A percentile compares a stretch with the other conserved stretches of the same genome.
phyloP scores from a whole-genome alignment of 495 filamentous ascomycete species.

The Cercophora newfieldiana region DNA sequence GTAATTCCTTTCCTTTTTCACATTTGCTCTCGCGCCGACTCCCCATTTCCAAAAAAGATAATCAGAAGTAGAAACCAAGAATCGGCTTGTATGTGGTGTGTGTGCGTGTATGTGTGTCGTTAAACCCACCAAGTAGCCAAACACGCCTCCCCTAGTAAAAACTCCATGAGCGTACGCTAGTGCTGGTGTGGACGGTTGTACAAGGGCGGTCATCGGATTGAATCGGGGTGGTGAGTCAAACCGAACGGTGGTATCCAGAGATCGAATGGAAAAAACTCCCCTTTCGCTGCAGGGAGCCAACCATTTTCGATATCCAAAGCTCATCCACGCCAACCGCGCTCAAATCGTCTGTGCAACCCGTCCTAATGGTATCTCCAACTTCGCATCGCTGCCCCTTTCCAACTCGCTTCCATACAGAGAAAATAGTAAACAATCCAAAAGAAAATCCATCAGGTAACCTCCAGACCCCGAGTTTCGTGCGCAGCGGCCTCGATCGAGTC shows the following conservation, averaged over 20 bases:
- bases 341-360: not conserved
- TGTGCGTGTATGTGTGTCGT: too few relatives aligned
- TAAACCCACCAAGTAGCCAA: not conserved
- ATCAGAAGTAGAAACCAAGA: not conserved
- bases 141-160: too few relatives aligned
- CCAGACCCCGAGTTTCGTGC: not conserved
- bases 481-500: not conserved
- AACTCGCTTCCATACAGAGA: not conserved
- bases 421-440: not conserved
- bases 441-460: not conserved
- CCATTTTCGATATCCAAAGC: too few relatives aligned
- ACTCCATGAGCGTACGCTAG: too few relatives aligned
- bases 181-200: not conserved
- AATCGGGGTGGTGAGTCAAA: too few relatives aligned
- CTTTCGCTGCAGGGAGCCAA: too few relatives aligned
- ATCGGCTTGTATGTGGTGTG: not conserved
- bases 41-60: not conserved
- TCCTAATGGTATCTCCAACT: not conserved
- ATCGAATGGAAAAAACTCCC: not conserved
- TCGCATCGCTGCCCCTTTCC: not conserved
- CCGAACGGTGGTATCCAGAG: too few relatives aligned
- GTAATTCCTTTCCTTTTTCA: not conserved
- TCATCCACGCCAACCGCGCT: too few relatives aligned
- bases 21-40: not conserved
- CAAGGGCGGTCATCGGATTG: too few relatives aligned